phyloP scores from a whole-genome alignment of 192 early-diverging fungal genomes.

The Coemansia sp. region DNA sequence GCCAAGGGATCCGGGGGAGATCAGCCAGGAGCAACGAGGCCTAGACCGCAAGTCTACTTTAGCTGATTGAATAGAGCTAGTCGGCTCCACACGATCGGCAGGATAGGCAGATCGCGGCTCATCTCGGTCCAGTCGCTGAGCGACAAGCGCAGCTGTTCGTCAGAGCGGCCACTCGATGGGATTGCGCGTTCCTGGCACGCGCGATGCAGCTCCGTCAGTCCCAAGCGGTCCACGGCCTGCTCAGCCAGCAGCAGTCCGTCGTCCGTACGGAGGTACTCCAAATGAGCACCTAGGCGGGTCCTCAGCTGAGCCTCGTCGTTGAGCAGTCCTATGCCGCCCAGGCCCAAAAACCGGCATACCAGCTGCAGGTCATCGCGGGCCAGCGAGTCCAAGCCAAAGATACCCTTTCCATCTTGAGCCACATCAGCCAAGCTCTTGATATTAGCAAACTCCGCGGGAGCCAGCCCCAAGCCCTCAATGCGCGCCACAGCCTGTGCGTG shows the following conservation, averaged over 20 bases:
- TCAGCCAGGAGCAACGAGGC: background rate
- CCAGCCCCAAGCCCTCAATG: slow-evolving; percentile 15
- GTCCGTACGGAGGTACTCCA: slow-evolving; percentile 26
- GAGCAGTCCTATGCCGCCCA: slow-evolving; percentile 3
- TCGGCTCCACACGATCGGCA: slow-evolving; percentile 48
- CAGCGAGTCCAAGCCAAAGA: slow-evolving; percentile 19
- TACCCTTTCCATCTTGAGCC: background rate
- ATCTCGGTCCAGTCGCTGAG: slow-evolving; percentile 24
- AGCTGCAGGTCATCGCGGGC: slow-evolving; percentile 15
- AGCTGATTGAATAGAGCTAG: slow-evolving; percentile 29
- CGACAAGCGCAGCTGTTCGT: slow-evolving; percentile 21
- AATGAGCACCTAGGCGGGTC: slow-evolving; percentile 8
- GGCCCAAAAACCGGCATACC: slow-evolving; percentile 25
- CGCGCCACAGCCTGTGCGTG: slow-evolving; percentile 19
- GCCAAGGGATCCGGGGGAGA: background rate
- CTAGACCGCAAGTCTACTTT: background rate
- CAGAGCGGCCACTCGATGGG: slow-evolving; percentile 20
- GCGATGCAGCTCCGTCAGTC: slow-evolving; percentile 30
- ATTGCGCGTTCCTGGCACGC: slow-evolving; percentile 52
- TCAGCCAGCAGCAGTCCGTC: slow-evolving; percentile 31
- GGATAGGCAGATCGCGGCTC: slow-evolving; percentile 1
- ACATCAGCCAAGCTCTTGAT: background rate
- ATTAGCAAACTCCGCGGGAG: slow-evolving; percentile 12
- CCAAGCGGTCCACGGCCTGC: slow-evolving; percentile 21
- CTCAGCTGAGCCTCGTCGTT: slow-evolving; percentile 10